Base-by-base conservation (phyloP, 169 alveolate genomes). In the Ichthyophthirius multifiliis region DNA sequence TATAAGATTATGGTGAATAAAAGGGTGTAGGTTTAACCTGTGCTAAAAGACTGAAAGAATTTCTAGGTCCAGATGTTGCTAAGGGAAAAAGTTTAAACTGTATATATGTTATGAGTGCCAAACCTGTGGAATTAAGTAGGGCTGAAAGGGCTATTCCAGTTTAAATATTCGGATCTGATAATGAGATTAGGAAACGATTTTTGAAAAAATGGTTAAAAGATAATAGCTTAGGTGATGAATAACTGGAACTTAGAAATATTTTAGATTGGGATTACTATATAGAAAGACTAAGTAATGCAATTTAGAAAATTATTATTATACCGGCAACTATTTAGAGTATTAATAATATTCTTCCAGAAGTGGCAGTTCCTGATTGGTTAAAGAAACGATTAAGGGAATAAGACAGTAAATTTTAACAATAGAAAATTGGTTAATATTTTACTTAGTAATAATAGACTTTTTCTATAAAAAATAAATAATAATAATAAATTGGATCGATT, bases 111-210 rank as follows among this genome's bases (percentile, higher is more conserved):
- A 96, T 98, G 43, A 92, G 98, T 23, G 92, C 96, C 46, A 94
- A 95, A 63, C 99, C 99, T 5, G 64, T 90, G 15, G 99, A 95
- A 27, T 96, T 97, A 20, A 96, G 98, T 31, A 94, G 96, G 10
- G 95, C 99, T n/a, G 98, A 97, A 67, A 90, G 99, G 88, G 99
- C 99, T 4, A 89, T 98, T 45, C 99, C 99, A 16, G 90, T 97
- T 16, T 94, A 95, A 31, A 94, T 97, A 1, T 98, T 98, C 88
- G 96, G 73, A 73, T 67, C 76, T 76, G 96, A 83, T 78, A 90
- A 55, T 78, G 96, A 79, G 62, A 92, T 90, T 48, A 97, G 82
- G 87, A 93, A 75, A 90, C 94, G 87, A 84, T 95, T 73, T 85
- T 92, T 86, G 79, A 96, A 84, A 89, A 84, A 84, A 65, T 92